These are phyloP conservation scores for Datisca glomerata DNA, from an alignment of 306 rosid species.

Conservation along the genomic window DNA sequence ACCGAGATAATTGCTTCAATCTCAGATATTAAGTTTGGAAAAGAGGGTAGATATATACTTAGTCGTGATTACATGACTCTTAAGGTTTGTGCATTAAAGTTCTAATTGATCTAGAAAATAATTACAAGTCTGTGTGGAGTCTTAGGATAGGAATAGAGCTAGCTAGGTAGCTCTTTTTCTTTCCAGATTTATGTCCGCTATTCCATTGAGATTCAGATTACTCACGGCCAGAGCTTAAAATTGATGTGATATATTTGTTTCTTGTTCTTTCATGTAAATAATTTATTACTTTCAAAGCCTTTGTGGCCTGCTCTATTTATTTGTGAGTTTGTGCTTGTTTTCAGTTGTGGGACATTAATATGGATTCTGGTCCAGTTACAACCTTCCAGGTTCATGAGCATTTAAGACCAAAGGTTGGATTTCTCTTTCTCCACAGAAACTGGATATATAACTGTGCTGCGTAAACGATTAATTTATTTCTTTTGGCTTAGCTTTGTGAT, in stretches of 20 bases:
- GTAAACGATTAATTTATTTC: neutral
- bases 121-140: conserved; percentile 1
- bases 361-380: conserved; percentile 97
- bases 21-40: conserved; percentile 88
- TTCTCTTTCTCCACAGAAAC: conserved; percentile 8
- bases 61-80: conserved; percentile 99
- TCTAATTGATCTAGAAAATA: conserved; percentile 7
- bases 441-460: conserved; percentile 7
- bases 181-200: no score
- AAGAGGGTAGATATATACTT: conserved; percentile 84
- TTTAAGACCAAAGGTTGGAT: conserved; percentile 89
- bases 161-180: no score
- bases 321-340: neutral
- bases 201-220: no score
- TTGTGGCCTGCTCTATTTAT: no score
- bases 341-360: conserved; percentile 99
- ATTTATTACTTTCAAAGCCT: no score
- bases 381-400: conserved; percentile 94
- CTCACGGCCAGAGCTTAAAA: no score
- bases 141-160: no score
- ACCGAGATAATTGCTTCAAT: conserved; percentile 98
- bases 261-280: no score
- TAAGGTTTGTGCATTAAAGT: conserved; percentile 44
- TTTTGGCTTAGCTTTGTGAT: conserved; percentile 69
- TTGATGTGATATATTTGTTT: no score